Evolutionary conservation across 192 early-diverging fungal species (phyloP), one percentile per base, ranked within the genome.

Genomic region (Coemansia guatemalensis): DNA sequence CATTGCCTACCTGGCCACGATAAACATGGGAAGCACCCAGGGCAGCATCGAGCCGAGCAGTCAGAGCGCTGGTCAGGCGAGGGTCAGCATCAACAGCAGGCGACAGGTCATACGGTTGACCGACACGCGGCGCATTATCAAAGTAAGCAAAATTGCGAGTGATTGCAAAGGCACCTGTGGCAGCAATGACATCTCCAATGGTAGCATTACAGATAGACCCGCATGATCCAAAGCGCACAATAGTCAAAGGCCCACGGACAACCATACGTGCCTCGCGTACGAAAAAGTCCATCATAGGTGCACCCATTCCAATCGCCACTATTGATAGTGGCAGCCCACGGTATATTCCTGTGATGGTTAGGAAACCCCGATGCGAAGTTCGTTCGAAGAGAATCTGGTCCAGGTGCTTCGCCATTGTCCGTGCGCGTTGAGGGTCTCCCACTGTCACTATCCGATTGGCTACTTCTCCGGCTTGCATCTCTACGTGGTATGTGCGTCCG

Each of bases 231-330:
- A 95, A 62, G 25, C 94, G 77, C 49, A 94, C 86, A 22, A 96
- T 92, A 14, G 82, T 64, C 65, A 97, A 59, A 3, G 89, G 88
- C 0, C 95, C 95, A 11, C 84, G 66, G 6, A 88, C 85, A 5
- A 93, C 87, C 33, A 90, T 89, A 39, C 95, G 84, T 22, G 85
- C 82, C 73, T 97, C 95, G 22, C 95, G 85, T 18, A 97, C 86
- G 64, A 97, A 89, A 60, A 97, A 92, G 71, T 97, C 95, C 87
- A 92, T 92, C 88, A 93, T 94, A 3, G 88, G 74, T 18, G 85
- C 70, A 18, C 95, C 95, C 88, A 89, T 90, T 8, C 86, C 86
- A 50, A 97, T 95, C 20, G 95, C 93, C 35, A 95, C 84, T 47
- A 97, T 91, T 26, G 85, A 85, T 5, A 97, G 83, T 12, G 90